Evolutionary conservation across 192 early-diverging fungal genomes (phyloP), one percentile per base, ranked within the genome.

Genomic region (Lobosporangium transversale): DNA sequence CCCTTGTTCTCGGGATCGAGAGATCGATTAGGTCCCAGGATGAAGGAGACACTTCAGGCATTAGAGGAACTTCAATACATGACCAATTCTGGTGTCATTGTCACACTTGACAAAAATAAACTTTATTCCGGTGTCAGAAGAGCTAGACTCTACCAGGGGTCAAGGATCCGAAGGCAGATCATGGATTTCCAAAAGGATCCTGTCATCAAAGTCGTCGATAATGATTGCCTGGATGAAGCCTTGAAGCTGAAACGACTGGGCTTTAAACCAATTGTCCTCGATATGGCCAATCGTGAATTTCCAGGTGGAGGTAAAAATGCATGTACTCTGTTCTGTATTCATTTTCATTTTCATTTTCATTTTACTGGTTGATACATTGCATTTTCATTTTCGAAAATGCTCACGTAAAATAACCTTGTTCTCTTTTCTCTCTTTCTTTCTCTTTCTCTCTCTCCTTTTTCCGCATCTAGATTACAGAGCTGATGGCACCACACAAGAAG

Each of bases 401-500:
- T 3, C 24, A 27, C 24, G 23, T 2, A 50, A 50, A 24, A 27
- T 50, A 3, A 50, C 3, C n/a, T n/a, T n/a, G n/a, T n/a, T n/a
- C n/a, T n/a, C n/a, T n/a, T n/a, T n/a, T n/a, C n/a, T n/a, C n/a
- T n/a, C n/a, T n/a, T n/a, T n/a, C n/a, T n/a, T n/a, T n/a, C n/a
- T n/a, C n/a, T n/a, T n/a, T 26, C 21, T 50, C 29, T 6, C 24
- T 50, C 23, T 32, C 32, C n/a, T 55, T 27, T 29, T 8, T 47
- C 29, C 9, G 8, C 15, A 6, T 8, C 36, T 30, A 81, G 80
- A 73, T 23, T 83, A 83, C 52, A 40, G 48, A 17, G 23, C 48
- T 26, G 81, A 79, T 35, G 78, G 66, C 1, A 74, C 66, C 4
- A 68, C 81, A 26, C 81, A 83, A 37, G 81, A 83, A 58, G 81